Conservation (phyloP, 306 rosid species). For the Lotus japonicus region DNA sequence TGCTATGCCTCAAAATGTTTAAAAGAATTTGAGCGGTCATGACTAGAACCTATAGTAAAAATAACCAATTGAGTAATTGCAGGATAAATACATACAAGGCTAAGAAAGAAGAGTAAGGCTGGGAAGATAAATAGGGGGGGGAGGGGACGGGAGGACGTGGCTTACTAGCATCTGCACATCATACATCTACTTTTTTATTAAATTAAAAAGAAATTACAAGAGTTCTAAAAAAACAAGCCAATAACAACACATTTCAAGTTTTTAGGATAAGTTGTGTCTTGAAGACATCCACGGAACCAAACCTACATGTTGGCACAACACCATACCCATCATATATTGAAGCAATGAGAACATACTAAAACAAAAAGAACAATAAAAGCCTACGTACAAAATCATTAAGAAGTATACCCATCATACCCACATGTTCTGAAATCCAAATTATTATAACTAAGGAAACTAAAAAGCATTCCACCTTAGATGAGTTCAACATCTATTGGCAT, state of each 20-base stretch:
- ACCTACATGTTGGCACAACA: background rate
- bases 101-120: too few relatives aligned
- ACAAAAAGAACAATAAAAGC: background rate
- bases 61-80: constrained; percentile 16
- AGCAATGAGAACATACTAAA: background rate
- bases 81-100: constrained; percentile 5
- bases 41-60: constrained; percentile 73
- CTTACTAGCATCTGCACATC: background rate
- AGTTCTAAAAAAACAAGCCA: background rate
- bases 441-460: background rate
- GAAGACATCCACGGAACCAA: background rate
- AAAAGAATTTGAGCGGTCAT: constrained; percentile 98
- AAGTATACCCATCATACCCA: background rate
- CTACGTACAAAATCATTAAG: background rate
- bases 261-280: background rate
- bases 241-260: background rate
- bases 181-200: background rate
- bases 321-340: background rate
- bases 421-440: background rate
- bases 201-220: background rate
- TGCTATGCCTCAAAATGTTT: constrained; percentile 98
- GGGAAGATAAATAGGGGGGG: too few relatives aligned
- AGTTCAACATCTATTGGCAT: background rate
- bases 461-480: background rate
- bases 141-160: too few relatives aligned